Evolutionary conservation across 2,329 filamentous ascomycete genomes (phyloP).

Genomic region (Phyllosticta paracitricarpa): DNA sequence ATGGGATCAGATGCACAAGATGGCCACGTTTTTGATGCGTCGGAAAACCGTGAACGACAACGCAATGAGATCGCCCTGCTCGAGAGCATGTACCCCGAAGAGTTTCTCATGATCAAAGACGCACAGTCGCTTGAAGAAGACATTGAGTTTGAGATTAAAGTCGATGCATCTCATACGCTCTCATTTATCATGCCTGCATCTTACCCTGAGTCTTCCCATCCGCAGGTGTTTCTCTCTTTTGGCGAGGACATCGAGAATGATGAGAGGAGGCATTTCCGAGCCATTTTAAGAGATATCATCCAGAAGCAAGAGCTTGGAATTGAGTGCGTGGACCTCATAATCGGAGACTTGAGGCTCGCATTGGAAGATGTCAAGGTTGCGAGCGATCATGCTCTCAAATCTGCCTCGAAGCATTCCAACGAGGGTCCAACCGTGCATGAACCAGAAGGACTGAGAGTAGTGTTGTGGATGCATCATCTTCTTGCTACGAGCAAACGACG

Average conservation of each 20-base stretch:
- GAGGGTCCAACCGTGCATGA: background rate
- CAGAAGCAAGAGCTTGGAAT: background rate
- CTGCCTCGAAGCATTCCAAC: background rate
- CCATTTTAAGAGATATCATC: background rate
- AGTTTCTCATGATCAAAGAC: conserved; percentile 3
- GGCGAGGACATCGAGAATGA: background rate
- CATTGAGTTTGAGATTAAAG: background rate
- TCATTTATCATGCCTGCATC: conserved; percentile 1
- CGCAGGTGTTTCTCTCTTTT: conserved; percentile 1
- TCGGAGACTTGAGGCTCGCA: conserved; percentile 7
- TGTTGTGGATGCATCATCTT: conserved; percentile 9
- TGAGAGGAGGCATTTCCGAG: background rate
- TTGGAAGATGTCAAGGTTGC: conserved; percentile 10
- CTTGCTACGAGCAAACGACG: conserved; percentile 7
- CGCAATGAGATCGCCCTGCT: conserved; percentile 5
- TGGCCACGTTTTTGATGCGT: background rate
- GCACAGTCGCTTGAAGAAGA: conserved; percentile 1
- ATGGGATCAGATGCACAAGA: background rate
- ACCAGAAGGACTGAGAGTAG: conserved; percentile 3
- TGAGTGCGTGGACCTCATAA: conserved; percentile 8
- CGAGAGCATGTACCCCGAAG: conserved; percentile 7
- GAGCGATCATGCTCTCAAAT: background rate
- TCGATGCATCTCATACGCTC: background rate
- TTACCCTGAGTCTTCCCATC: background rate
- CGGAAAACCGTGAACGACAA: conserved; percentile 6